Conservation (phyloP, 2,329 filamentous ascomycete species). For the Fusarium euwallaceae region DNA sequence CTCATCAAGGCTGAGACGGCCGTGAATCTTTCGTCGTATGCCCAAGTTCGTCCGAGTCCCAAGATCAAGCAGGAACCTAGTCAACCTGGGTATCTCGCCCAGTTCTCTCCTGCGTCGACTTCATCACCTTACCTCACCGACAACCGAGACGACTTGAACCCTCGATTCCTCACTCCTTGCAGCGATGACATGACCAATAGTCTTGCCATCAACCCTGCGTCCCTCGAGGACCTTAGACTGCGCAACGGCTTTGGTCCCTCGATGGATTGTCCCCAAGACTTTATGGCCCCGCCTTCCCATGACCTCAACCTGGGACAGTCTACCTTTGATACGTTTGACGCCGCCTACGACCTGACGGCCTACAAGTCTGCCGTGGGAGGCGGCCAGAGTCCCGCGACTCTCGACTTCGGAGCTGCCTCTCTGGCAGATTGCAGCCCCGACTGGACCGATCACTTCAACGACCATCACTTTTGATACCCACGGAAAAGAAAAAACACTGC, state of each 20-base stretch:
- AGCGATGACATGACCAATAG: slow-evolving; percentile 62
- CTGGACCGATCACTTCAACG: slow-evolving; percentile 51
- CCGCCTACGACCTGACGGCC: slow-evolving; percentile 55
- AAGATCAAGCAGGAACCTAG: slow-evolving; percentile 56
- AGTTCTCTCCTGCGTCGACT: slow-evolving; percentile 57
- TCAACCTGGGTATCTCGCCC: slow-evolving; percentile 47
- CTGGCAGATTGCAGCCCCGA: slow-evolving; percentile 46
- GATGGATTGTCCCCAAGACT: slow-evolving; percentile 45
- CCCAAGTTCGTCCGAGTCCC: slow-evolving; percentile 45
- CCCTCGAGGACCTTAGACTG: slow-evolving; percentile 46
- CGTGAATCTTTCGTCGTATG: slow-evolving; percentile 46
- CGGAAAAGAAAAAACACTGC: slow-evolving; percentile 23
- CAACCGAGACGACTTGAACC: slow-evolving; percentile 52
- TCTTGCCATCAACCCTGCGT: slow-evolving; percentile 46
- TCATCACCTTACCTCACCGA: slow-evolving; percentile 54
- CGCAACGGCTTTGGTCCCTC: slow-evolving; percentile 47
- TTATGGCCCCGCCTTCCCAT: slow-evolving; percentile 46
- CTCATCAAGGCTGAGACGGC: slow-evolving; percentile 57
- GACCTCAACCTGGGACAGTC: slow-evolving; percentile 50
- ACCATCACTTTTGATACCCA: slow-evolving; percentile 52
- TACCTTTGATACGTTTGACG: slow-evolving; percentile 57
- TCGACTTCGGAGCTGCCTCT: slow-evolving; percentile 45
- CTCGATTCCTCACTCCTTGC: slow-evolving; percentile 65
- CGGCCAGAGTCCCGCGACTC: slow-evolving; percentile 43
- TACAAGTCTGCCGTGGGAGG: slow-evolving; percentile 50